Base-by-base conservation (phyloP, 345 rosid genomes). In the Lepidium africanum region DNA sequence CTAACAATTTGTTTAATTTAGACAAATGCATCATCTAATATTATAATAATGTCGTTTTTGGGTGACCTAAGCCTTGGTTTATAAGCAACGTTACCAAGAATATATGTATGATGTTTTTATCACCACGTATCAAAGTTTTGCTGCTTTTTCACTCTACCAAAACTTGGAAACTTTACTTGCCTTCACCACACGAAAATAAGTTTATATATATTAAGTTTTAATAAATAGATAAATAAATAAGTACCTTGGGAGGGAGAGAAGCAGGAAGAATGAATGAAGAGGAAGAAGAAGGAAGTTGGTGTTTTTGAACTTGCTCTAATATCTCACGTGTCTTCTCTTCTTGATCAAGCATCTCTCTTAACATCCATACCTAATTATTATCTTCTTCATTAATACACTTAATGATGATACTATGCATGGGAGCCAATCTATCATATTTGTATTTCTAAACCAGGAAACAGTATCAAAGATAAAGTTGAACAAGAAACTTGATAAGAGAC, bases 161-260 rank as follows among this genome's bases (percentile, higher is more conserved):
- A 74, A 67, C 57, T 60, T 37, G 49, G 57, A 67, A 67, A 66
- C 57, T 54, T 55, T 54, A n/a, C 40, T 63, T 42, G 27, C 45
- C 37, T 17, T 40, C 14, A 30, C 7, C n/a, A 36, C 50, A 61
- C 14, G 45, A 57, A 10, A 37, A 57, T 21, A 33, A 12, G 47
- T 27, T 27, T 45, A 49, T 48, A 25, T 47, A 19, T 38, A 1
- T 21, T 21, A 21, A 21, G 3, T 21, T 21, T 25, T 25, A 25
- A 4, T 40, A 33, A 19, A 56, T 10, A 17, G 39, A 59, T 1
- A 15, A 40, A 63, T 14, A 13, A 57, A 13, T 33, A 50, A 15
- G 59, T 79, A 84, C 98, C 93, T 90, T 88, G 3, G 96, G 90
- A 79, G 92, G 96, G 55, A 91, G 88, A 69, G 81, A 85, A 36